Evolutionary conservation across 371 early-diverging fungal genomes (phyloP).

Genomic region (Mortierella sp.): DNA sequence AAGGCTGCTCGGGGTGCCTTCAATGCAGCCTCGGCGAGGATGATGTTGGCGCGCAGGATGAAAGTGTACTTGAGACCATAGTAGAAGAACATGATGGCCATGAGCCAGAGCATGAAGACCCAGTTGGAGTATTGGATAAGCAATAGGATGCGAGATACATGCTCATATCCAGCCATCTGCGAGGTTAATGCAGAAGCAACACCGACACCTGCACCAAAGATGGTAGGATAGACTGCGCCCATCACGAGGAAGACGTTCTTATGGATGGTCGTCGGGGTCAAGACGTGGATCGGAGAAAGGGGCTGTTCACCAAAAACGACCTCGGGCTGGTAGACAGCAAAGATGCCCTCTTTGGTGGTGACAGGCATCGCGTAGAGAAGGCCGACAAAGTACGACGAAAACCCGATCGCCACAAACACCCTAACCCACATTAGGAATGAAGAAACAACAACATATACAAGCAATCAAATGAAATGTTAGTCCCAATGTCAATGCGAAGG

Average conservation of each 20-base stretch:
- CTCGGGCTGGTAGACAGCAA: conserved; percentile 55
- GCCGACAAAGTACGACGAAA: conserved; percentile 57
- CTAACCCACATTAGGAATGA: conserved; percentile 10
- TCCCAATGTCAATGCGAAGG: too few species aligned
- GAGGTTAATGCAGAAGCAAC: conserved; percentile 36
- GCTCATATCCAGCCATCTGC: conserved; percentile 34
- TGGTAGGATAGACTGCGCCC: conserved; percentile 49
- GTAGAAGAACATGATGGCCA: conserved; percentile 57
- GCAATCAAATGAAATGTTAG: background rate
- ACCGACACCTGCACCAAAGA: conserved; percentile 37
- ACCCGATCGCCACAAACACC: conserved; percentile 52
- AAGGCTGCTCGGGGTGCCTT: conserved; percentile 52
- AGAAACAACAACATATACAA: background rate
- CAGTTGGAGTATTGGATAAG: conserved; percentile 49
- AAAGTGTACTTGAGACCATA: conserved; percentile 58
- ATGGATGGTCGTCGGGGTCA: conserved; percentile 44
- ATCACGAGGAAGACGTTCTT: conserved; percentile 50
- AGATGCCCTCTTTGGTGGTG: conserved; percentile 43
- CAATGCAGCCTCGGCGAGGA: conserved; percentile 53
- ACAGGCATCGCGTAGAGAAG: conserved; percentile 57
- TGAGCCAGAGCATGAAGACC: conserved; percentile 54
- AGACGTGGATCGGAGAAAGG: conserved; percentile 50
- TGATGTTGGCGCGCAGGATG: conserved; percentile 55
- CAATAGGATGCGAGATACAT: conserved; percentile 28
- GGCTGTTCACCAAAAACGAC: conserved; percentile 26